A percentile compares a stretch with the other conserved stretches of the same genome.
Evolutionary conservation across 2,329 filamentous ascomycete species (phyloP).

Genomic region (Paramyrothecium roridum): DNA sequence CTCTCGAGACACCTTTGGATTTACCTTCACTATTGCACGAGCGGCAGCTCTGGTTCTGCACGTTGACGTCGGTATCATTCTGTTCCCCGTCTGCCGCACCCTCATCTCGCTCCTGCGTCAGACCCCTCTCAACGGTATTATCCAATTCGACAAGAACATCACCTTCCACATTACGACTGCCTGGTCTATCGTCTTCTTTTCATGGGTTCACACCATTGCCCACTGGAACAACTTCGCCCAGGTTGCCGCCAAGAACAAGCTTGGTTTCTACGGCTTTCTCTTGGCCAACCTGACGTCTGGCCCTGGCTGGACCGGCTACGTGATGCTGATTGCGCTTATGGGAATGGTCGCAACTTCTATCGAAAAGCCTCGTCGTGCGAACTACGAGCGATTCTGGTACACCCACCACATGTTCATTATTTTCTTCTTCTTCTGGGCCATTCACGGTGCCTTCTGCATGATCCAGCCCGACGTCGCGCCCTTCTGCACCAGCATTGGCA

Average conservation of each 20-base stretch:
- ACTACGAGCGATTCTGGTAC: constrained; percentile 90
- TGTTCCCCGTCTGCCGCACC: constrained; percentile 80
- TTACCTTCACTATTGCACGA: constrained; percentile 74
- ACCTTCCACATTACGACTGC: constrained; percentile 82
- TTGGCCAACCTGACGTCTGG: constrained; percentile 75
- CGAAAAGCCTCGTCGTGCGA: constrained; percentile 73
- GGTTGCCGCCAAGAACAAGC: constrained; percentile 69
- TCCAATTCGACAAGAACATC: constrained; percentile 88
- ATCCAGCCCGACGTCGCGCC: constrained; percentile 80
- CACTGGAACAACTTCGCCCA: constrained; percentile 87
- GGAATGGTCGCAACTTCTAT: constrained; percentile 75
- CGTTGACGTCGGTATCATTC: constrained; percentile 75
- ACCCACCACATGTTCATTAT: constrained; percentile 84
- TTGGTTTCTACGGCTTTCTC: constrained; percentile 76
- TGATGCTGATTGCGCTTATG: constrained; percentile 77
- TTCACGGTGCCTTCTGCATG: constrained; percentile 88
- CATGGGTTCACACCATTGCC: constrained; percentile 80
- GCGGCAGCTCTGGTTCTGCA: constrained; percentile 74
- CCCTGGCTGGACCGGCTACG: constrained; percentile 81
- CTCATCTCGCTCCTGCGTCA: constrained; percentile 78
- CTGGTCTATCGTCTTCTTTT: constrained; percentile 87
- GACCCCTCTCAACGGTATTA: constrained; percentile 80
- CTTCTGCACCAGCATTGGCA: constrained; percentile 68
- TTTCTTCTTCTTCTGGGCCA: constrained; percentile 89
- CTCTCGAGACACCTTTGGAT: constrained; percentile 66